Evolutionary conservation across 805 yeast genomes (phyloP).

Genomic region (Nakazawaea holstii): DNA sequence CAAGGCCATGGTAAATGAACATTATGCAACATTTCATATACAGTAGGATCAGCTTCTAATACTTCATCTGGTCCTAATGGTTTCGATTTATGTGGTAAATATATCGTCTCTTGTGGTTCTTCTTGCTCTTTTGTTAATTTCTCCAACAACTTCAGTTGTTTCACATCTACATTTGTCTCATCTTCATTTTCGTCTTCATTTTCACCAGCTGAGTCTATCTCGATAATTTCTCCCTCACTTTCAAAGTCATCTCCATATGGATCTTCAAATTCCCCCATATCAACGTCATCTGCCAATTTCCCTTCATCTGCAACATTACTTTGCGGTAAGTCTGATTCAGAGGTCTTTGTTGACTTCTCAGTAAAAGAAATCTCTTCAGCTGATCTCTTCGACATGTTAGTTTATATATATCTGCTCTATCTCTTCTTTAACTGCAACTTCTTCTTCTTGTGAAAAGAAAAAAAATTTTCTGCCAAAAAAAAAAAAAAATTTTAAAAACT

Average conservation of each 20-base stretch:
- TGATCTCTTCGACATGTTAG: slow-evolving; percentile 27
- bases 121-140: slow-evolving; percentile 26
- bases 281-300: slow-evolving; percentile 38
- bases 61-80: slow-evolving; percentile 96
- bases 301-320: slow-evolving; percentile 19
- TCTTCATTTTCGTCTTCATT: slow-evolving; percentile 39
- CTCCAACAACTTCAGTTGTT: slow-evolving; percentile 19
- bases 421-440: not conserved
- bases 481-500: not conserved
- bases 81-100: slow-evolving; percentile 81
- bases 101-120: slow-evolving; percentile 44
- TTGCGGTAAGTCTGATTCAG: slow-evolving; percentile 13
- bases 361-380: slow-evolving; percentile 19
- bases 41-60: slow-evolving; percentile 92
- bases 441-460: slow-evolving; percentile 1
- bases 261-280: slow-evolving; percentile 84
- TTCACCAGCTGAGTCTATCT: slow-evolving; percentile 58
- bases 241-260: slow-evolving; percentile 89
- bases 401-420: not conserved
- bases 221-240: slow-evolving; percentile 85
- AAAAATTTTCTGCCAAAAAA: slow-evolving; percentile 6
- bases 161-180: slow-evolving; percentile 14
- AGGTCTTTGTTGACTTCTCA: slow-evolving; percentile 17
- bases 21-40: slow-evolving; percentile 93
- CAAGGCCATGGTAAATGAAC: slow-evolving; percentile 97